Conservation (phyloP, 1,139 yeast genomes). For the Entelexis sorbosivorans region DNA sequence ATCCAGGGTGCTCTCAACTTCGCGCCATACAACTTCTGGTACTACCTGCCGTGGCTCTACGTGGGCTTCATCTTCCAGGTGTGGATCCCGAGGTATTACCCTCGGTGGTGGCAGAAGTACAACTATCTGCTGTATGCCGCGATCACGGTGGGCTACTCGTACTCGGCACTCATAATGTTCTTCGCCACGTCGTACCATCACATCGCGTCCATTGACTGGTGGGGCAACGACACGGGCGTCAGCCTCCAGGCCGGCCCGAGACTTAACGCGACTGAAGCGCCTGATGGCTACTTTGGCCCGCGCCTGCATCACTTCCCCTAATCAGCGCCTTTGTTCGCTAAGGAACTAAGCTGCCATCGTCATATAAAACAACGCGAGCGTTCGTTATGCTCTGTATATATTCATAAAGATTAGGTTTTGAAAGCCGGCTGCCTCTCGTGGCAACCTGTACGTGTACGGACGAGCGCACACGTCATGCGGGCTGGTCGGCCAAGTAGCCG, state of each 20-base stretch:
- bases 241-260: slow-evolving; percentile 38
- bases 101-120: slow-evolving; percentile 44
- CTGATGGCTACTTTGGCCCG: slow-evolving; percentile 5
- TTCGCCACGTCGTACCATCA: slow-evolving; percentile 29
- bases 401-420: no score
- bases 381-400: not conserved
- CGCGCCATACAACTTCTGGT: slow-evolving; percentile 43
- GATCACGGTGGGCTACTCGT: slow-evolving; percentile 50
- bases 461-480: no score
- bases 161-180: slow-evolving; percentile 27
- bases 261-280: not conserved
- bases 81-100: slow-evolving; percentile 37
- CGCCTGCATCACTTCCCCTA: slow-evolving; percentile 15
- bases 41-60: slow-evolving; percentile 42
- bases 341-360: no score
- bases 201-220: slow-evolving; percentile 37
- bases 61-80: slow-evolving; percentile 36
- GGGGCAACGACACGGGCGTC: slow-evolving; percentile 45
- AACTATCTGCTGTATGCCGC: slow-evolving; percentile 51
- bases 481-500: no score
- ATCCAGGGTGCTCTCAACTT: slow-evolving; percentile 37
- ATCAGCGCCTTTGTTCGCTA: not conserved
- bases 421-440: no score
- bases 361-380: no score
- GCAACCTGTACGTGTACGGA: no score